Evolutionary conservation across 1,284 basidiomycete genomes (phyloP), one percentile per base, ranked within the genome.

Genomic region (Leccinum angustisporum): DNA sequence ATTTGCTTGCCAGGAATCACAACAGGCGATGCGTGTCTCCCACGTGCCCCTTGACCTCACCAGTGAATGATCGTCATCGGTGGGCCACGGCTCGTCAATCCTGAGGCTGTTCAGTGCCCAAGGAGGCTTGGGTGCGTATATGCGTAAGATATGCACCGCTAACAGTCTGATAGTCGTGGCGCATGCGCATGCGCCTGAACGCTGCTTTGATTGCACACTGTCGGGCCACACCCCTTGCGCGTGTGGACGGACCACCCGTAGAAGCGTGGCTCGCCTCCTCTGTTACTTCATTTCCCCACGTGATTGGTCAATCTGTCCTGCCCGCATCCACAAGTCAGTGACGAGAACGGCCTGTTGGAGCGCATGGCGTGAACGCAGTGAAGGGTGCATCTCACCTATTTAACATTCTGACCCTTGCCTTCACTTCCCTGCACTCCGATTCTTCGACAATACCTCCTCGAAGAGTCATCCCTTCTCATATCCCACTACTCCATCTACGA

Each of bases 361-460:
- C 62, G 64, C 72, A 62, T 66, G 66, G 59, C 59, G 72, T 77
- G 71, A 76, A 69, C 66, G 61, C 66, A 72, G 66, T 61, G 63
- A 66, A 70, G 72, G 69, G 73, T 61, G 56, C 59, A 40, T 54
- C 55, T 50, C 61, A 62, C 61, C 64, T 69, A 69, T 65, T 66
- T 71, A 72, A 70, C 64, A 57, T 64, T 55, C 48, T 54, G 18
- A 31, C 51, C 65, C 69, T 76, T 76, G 70, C 75, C 73, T 79
- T 78, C 69, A 75, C 74, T 68, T 79, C 81, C 66, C 77, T 82
- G 68, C 76, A 80, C 66, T 75, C 75, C 68, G 78, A 81, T 76
- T 76, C 64, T 75, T 71, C 58, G 65, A 73, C 61, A 65, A 61
- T 67, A 61, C 65, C 64, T 74, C 68, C 63, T 64, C 63, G 48